phyloP scores from a whole-genome alignment of 2,329 filamentous ascomycete species.

The Pseudogymnoascus sp. region DNA sequence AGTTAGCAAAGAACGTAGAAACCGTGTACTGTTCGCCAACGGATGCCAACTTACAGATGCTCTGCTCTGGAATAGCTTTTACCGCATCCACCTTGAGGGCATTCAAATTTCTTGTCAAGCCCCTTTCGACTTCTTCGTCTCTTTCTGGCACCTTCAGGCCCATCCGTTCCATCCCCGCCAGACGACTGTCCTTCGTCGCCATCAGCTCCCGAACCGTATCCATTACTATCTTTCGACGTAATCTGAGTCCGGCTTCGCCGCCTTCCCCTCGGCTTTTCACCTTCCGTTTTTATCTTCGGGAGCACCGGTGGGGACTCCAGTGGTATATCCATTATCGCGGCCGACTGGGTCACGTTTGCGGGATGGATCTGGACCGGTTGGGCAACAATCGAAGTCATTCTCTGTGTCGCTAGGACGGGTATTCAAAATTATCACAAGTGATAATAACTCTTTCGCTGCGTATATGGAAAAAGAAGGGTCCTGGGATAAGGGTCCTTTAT shows the following conservation, averaged over 20 bases:
- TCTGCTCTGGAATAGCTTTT: constrained; percentile 96
- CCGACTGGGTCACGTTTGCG: background rate
- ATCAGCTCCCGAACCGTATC: constrained; percentile 21
- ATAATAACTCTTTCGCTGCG: background rate
- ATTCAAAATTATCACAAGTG: background rate
- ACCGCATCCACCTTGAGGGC: constrained; percentile 76
- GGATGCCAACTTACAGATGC: constrained; percentile 60
- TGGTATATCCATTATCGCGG: background rate
- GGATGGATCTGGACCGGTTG: background rate
- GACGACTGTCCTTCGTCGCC: constrained; percentile 25
- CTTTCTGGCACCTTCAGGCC: constrained; percentile 34
- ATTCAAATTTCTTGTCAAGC: constrained; percentile 75
- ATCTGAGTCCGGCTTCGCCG: constrained; percentile 23
- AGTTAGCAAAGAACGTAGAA: constrained; percentile 6
- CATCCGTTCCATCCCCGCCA: constrained; percentile 23
- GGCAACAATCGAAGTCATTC: constrained; percentile 3
- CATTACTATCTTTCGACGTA: constrained; percentile 20
- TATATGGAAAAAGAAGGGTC: background rate
- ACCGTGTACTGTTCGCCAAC: constrained; percentile 15
- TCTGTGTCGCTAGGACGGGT: background rate
- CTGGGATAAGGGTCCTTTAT: background rate
- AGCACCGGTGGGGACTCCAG: constrained; percentile 18
- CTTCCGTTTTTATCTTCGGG: constrained; percentile 19
- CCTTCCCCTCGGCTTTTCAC: constrained; percentile 26
- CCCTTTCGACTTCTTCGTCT: constrained; percentile 67